These are phyloP conservation scores for Flaveria trinervia DNA, from an alignment of 129 eudicot genomes.

Conservation along the genomic window DNA sequence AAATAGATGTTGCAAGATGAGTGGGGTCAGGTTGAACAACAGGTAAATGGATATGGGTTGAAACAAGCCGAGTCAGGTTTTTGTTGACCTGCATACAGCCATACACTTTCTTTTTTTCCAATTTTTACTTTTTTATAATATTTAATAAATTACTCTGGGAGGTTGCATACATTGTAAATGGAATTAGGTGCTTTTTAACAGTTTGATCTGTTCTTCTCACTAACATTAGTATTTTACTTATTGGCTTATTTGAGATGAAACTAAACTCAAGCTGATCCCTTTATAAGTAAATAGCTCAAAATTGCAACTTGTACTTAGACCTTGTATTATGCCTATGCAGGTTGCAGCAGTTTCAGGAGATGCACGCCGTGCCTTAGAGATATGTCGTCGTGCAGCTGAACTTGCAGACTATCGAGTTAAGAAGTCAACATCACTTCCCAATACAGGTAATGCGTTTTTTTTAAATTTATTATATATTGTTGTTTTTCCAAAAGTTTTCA, in stretches of 20 bases:
- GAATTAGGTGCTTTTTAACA: neutral
- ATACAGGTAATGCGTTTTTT: constrained; percentile 40
- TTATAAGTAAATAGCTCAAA: constrained; percentile 12
- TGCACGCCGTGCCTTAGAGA: constrained; percentile 97
- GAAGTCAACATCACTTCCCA: constrained; percentile 38
- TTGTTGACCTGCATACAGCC: neutral
- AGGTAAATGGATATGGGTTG: neutral
- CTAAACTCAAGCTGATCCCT: neutral
- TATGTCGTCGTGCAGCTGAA: constrained; percentile 97
- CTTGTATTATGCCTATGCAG: constrained; percentile 36
- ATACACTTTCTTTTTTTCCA: neutral
- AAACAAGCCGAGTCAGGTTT: neutral
- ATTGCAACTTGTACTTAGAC: neutral
- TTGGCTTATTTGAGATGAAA: neutral
- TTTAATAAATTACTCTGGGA: neutral
- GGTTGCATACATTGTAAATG: constrained; percentile 2
- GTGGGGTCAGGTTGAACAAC: neutral
- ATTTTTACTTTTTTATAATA: neutral
- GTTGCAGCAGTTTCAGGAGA: constrained; percentile 99
- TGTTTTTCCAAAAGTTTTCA: too few species aligned
- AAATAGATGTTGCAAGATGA: neutral
- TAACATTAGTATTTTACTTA: too few species aligned
- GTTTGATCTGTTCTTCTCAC: neutral
- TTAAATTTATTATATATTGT: neutral
- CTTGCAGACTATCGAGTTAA: constrained; percentile 82